These are phyloP conservation scores for Mycogone perniciosa DNA, from an alignment of 2,329 filamentous ascomycete species.

Conservation along the genomic window DNA sequence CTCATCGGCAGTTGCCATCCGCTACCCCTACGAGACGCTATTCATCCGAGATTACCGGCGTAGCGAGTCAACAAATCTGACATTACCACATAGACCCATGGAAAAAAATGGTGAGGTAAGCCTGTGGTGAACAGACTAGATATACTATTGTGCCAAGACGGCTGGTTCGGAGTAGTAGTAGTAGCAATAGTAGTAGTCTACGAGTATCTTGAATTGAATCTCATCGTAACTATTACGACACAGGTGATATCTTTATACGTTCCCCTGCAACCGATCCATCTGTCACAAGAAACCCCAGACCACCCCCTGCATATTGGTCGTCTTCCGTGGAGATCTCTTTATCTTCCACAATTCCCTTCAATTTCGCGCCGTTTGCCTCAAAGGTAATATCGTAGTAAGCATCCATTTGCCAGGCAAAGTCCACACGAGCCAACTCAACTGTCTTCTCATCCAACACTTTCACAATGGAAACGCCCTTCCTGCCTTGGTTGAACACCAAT, in stretches of 20 bases:
- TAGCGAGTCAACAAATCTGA: too few relatives aligned
- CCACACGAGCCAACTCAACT: neutral
- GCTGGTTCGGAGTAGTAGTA: too few relatives aligned
- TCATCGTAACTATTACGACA: neutral
- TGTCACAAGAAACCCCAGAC: constrained; percentile 11
- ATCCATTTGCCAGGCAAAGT: constrained; percentile 9
- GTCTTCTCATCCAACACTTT: constrained; percentile 9
- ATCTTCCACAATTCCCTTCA: neutral
- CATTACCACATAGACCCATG: too few relatives aligned
- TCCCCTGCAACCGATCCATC: constrained; percentile 12
- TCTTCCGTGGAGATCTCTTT: constrained; percentile 4
- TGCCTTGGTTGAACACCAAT: constrained; percentile 15
- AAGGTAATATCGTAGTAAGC: neutral
- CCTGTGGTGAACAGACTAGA: too few relatives aligned
- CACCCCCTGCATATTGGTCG: constrained; percentile 6
- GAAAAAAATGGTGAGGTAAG: too few relatives aligned
- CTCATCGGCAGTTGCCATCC: too few relatives aligned
- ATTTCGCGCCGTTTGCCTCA: neutral
- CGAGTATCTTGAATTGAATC: too few relatives aligned
- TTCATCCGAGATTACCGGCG: too few relatives aligned
- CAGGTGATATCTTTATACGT: neutral
- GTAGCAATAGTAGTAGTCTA: too few relatives aligned
- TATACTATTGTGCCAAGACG: too few relatives aligned
- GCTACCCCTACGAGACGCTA: too few relatives aligned
- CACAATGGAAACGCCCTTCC: constrained; percentile 11